Evolutionary conservation across 2,329 filamentous ascomycete genomes (phyloP).

Genomic region (Podosphaera xanthii): DNA sequence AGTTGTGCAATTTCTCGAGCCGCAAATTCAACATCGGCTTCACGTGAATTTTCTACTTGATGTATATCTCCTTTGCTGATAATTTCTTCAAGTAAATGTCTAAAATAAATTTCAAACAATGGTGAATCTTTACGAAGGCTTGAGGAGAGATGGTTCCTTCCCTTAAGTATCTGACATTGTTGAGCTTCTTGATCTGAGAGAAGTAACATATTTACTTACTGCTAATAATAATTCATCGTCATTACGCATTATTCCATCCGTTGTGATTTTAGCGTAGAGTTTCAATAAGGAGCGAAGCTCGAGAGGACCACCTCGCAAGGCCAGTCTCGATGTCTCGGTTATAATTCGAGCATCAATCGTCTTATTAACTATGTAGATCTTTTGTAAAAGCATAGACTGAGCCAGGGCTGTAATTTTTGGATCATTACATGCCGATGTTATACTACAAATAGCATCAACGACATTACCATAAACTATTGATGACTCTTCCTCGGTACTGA

Average conservation of each 20-base stretch:
- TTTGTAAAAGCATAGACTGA: conserved; percentile 90
- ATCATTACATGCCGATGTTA: conserved; percentile 61
- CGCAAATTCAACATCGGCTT: conserved; percentile 61
- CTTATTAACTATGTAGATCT: conserved; percentile 64
- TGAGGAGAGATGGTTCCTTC: conserved; percentile 55
- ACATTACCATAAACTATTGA: conserved; percentile 61
- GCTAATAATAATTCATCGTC: conserved; percentile 47
- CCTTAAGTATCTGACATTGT: conserved; percentile 39
- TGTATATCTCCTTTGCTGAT: conserved; percentile 77
- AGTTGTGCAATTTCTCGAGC: conserved; percentile 74
- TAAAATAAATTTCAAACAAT: conserved; percentile 63
- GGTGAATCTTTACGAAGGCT: conserved; percentile 45
- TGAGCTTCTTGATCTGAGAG: neutral
- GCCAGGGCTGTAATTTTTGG: conserved; percentile 83
- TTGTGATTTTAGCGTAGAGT: conserved; percentile 52
- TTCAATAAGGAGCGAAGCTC: conserved; percentile 78
- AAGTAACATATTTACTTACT: conserved; percentile 23
- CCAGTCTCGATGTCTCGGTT: conserved; percentile 54
- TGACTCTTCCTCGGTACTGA: conserved; percentile 57
- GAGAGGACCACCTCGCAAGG: conserved; percentile 50
- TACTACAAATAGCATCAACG: conserved; percentile 86
- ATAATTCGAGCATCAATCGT: conserved; percentile 71
- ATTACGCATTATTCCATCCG: conserved; percentile 47
- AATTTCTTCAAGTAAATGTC: conserved; percentile 64
- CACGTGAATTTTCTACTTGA: conserved; percentile 47